Evolutionary conservation across 345 rosid species (phyloP), one percentile per base, ranked within the genome.

Genomic region (Ceriops decandra): DNA sequence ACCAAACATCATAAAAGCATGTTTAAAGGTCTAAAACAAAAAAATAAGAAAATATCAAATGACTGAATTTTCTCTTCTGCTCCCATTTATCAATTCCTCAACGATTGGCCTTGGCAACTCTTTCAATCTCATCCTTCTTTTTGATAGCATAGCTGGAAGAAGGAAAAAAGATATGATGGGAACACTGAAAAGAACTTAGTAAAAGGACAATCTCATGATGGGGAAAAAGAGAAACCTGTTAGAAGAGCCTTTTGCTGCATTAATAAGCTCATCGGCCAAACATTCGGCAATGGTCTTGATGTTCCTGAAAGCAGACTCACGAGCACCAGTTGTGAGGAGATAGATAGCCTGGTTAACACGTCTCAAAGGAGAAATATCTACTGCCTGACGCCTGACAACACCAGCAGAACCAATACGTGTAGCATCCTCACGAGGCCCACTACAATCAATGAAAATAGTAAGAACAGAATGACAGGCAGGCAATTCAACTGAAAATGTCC

Each of bases 51-150:
- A 27, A 38, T 54, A 27, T 7, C 27, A 33, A 13, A 21, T 10
- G 26, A 26, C 22, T 22, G 35, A 68, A 60, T 36, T 27, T 52
- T 56, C 42, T 19, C 13, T 15, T 35, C 49, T 63, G 21, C 68
- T 30, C 32, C 65, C 69, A 63, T 57, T 57, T 24, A 8, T 47
- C 24, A 5, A 31, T 21, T 35, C 16, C 62, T 89, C 69, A 93
- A 84, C 98, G 98, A 60, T 93, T 93, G 32, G 98, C 98, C 86
- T 93, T 93, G 0, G 98, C 98, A 80, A 93, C 98, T 84, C 98
- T 85, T 72, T 93, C 98, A 24, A 93, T 86, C 78, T 91, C 98
- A 68, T 93, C 98, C 72, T 93, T 93, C 85, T 93, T 93, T 88
- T 93, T 93, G 63, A 93, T 93, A 20, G 98, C 98, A 74, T 93